Conservation (phyloP, 2,329 filamentous ascomycete genomes). For the Orbilia ellipsospora region DNA sequence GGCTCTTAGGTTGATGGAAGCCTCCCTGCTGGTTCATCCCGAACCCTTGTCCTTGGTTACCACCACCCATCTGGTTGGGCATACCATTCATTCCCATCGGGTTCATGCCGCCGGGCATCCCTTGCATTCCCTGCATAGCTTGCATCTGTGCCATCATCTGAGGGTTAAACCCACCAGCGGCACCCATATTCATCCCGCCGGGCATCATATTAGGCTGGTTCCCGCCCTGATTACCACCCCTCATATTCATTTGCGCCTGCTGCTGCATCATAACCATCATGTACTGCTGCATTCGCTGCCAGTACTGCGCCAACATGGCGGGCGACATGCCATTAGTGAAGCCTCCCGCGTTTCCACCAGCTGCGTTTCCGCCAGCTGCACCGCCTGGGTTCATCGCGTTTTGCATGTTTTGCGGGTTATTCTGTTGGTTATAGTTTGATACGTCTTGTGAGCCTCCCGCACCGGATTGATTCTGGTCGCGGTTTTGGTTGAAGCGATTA, state of each 20-base stretch:
- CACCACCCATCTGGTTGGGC: conserved; percentile 60
- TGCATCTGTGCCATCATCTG: conserved; percentile 66
- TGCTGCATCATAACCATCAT: conserved; percentile 90
- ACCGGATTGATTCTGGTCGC: conserved; percentile 56
- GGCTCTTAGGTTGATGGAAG: conserved; percentile 61
- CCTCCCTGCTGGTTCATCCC: conserved; percentile 63
- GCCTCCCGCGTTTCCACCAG: conserved; percentile 58
- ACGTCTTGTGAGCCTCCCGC: conserved; percentile 61
- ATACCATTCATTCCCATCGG: conserved; percentile 64
- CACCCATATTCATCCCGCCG: conserved; percentile 32
- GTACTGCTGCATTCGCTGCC: conserved; percentile 98
- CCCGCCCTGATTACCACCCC: conserved; percentile 62
- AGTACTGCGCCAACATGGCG: conserved; percentile 98
- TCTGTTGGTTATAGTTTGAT: conserved; percentile 58
- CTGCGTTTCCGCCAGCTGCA: conserved; percentile 57
- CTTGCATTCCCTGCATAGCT: conserved; percentile 78
- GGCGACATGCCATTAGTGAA: conserved; percentile 79
- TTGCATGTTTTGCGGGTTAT: conserved; percentile 57
- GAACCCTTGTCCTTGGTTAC: conserved; percentile 63
- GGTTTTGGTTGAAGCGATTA: conserved; percentile 56
- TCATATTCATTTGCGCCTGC: conserved; percentile 75
- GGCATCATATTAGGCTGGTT: conserved; percentile 69
- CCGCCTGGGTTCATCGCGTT: conserved; percentile 41
- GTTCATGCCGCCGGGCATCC: conserved; percentile 60
- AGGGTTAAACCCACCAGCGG: conserved; percentile 32